Percentiles rank a stretch among this genome's conserved stretches.
phyloP scores from a whole-genome alignment of 306 rosid genomes.

The Prinsepia uniflora region DNA sequence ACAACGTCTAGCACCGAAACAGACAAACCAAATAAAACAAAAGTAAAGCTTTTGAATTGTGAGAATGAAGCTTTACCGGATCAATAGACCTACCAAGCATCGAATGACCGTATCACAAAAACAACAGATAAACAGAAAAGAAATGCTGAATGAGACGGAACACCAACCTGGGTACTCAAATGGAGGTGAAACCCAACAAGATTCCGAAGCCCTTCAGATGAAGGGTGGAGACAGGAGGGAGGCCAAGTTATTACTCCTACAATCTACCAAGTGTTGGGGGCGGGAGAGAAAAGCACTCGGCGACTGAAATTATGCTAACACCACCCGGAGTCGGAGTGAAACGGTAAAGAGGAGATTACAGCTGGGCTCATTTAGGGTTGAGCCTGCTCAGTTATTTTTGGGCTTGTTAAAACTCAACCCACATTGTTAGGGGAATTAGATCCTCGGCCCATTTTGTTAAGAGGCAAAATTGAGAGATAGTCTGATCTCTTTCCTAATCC shows the following conservation, averaged over 20 bases:
- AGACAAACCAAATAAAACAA: neutral
- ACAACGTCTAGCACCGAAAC: neutral
- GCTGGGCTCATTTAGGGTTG: neutral
- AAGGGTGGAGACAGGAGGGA: neutral
- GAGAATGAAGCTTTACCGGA: neutral
- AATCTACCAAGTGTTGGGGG: neutral
- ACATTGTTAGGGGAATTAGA: neutral
- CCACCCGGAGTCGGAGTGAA: neutral
- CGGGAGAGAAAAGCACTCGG: neutral
- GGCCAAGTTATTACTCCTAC: neutral
- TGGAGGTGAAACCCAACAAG: neutral
- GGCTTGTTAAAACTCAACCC: neutral
- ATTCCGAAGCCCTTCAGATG: neutral
- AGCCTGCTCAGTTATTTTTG: too few relatives aligned
- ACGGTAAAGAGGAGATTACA: neutral
- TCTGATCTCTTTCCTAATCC: too few relatives aligned
- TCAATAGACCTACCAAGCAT: neutral
- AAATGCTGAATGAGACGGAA: neutral
- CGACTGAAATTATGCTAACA: neutral
- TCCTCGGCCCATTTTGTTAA: neutral
- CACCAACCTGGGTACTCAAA: neutral
- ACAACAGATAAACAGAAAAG: neutral
- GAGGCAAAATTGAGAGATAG: too few relatives aligned
- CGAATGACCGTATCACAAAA: neutral
- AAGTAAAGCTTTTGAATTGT: neutral